Conservation (phyloP, 331 rosid species). For the Malus hybrid region DNA sequence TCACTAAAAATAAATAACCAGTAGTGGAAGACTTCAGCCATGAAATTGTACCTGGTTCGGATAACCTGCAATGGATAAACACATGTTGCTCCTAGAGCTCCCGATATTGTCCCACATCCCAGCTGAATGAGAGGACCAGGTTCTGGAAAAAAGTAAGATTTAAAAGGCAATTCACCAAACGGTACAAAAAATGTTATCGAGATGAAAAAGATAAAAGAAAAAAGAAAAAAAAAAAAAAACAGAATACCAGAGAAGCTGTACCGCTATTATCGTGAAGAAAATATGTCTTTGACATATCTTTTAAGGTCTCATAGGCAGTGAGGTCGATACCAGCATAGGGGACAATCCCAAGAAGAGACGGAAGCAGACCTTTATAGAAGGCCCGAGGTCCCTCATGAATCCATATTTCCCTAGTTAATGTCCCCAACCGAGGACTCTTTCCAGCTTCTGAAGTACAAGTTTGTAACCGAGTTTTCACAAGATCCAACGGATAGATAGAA, state of each 20-base stretch:
- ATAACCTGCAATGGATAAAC: constrained; percentile 80
- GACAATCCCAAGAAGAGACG: constrained; percentile 75
- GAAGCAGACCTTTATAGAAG: constrained; percentile 66
- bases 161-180: neutral
- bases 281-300: constrained; percentile 57
- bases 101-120: constrained; percentile 79
- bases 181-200: neutral
- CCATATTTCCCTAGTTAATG: constrained; percentile 60
- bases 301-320: constrained; percentile 66
- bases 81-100: constrained; percentile 75
- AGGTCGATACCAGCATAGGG: constrained; percentile 91
- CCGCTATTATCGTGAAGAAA: constrained; percentile 62
- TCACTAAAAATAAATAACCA: neutral
- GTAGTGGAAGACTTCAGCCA: neutral
- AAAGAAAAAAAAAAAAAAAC: neutral
- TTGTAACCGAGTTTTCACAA: constrained; percentile 70
- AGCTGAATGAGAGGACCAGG: constrained; percentile 71
- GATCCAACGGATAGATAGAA: constrained; percentile 68
- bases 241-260: constrained; percentile 1
- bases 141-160: constrained; percentile 26
- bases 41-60: constrained; percentile 53
- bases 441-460: constrained; percentile 59
- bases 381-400: constrained; percentile 79
- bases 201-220: neutral
- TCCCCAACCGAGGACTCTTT: constrained; percentile 43